Base-by-base conservation (phyloP, 164 flowering plant species). In the Houttuynia cordata region DNA sequence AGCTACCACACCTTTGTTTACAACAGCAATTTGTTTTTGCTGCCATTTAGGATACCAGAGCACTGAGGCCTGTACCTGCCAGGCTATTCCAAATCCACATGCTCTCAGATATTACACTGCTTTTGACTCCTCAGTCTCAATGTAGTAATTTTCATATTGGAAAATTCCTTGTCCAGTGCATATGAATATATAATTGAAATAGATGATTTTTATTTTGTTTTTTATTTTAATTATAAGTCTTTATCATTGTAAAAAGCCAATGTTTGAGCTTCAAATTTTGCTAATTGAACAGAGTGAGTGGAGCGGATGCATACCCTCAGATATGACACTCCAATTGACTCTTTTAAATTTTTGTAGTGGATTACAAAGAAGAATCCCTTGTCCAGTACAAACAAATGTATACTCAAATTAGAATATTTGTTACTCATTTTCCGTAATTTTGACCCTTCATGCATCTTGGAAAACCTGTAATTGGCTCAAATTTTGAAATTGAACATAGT, bases 11-110 rank as follows among this genome's bases (percentile, higher is more conserved):
- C 61, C 64, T 50, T 22, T 56, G 12, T 34, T 21, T n/a, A 24
- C 61, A 56, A 64, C 62, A 22, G n/a, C 67, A 3, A 58, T 70
- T 0, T 74, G 77, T 60, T 56, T 74, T 57, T 74, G 77, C 51
- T 74, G 60, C 51, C 66, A 62, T 19, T 61, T 74, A 45, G 76
- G 76, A 59, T 62, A 70, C 7, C 64, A 70, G 56, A 53, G 67
- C 23, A 62, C 56, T 34, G 64, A 64, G 53, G 57, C 63, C 10
- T 74, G 77, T 21, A 63, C 47, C 15, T 74, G 77, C 60, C 68
- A 67, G 34, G 24, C 25, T 42, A 60, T 49, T 18, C 64, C 56
- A 21, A 59, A 55, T 34, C 30, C 60, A 8, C 62, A 49, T 51
- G 41, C 62, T 8, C 51, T 60, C n/a, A 67, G 70, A 71, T 71